Conservation (phyloP, 1,139 yeast species). For the Yamadazyma jaroonii region DNA sequence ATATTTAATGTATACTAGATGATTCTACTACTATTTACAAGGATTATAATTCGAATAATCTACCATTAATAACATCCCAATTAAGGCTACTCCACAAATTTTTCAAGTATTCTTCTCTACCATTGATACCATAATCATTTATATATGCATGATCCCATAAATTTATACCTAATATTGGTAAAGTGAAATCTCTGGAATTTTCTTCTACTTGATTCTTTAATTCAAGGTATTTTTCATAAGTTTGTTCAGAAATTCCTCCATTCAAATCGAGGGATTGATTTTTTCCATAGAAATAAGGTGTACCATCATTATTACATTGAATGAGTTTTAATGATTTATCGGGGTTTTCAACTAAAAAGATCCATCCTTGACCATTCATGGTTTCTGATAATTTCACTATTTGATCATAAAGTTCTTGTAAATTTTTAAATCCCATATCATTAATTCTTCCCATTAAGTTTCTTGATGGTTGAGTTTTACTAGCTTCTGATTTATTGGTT, state of each 20-base stretch:
- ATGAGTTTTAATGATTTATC: slow-evolving; percentile 64
- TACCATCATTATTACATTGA: slow-evolving; percentile 79
- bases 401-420: slow-evolving; percentile 54
- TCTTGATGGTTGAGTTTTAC: slow-evolving; percentile 46
- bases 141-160: slow-evolving; percentile 89
- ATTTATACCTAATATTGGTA: slow-evolving; percentile 78
- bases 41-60: slow-evolving; percentile 44
- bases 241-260: slow-evolving; percentile 58
- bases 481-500: slow-evolving; percentile 28
- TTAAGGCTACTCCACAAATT: slow-evolving; percentile 77
- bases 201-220: slow-evolving; percentile 44
- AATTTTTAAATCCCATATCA: slow-evolving; percentile 33
- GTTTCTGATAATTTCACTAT: slow-evolving; percentile 56
- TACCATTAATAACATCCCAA: slow-evolving; percentile 79
- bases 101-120: slow-evolving; percentile 69
- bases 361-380: slow-evolving; percentile 78
- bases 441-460: slow-evolving; percentile 42
- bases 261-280: slow-evolving; percentile 76
- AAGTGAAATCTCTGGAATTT: slow-evolving; percentile 59
- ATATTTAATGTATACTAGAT: background rate
- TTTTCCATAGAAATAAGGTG: slow-evolving; percentile 80
- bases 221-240: slow-evolving; percentile 45
- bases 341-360: slow-evolving; percentile 74
- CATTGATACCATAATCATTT: slow-evolving; percentile 78
- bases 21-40: slow-evolving; percentile 9